A percentile compares a stretch with the other conserved stretches of the same genome.
Evolutionary conservation across 805 yeast species (phyloP).

Genomic region (Ogataea methanolica): DNA sequence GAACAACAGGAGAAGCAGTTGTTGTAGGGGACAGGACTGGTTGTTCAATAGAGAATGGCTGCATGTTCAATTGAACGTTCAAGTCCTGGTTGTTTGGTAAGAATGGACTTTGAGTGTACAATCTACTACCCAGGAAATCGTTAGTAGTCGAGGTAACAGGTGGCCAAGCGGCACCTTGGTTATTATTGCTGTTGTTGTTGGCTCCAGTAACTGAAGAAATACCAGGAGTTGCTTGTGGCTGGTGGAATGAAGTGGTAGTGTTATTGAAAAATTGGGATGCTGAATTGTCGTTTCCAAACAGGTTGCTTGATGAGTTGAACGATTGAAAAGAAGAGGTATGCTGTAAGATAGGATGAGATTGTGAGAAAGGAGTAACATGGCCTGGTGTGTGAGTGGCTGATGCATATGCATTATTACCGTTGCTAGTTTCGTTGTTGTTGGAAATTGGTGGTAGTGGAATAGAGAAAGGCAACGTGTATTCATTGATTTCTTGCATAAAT

Average conservation of each 20-base stretch:
- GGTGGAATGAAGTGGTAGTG: constrained; percentile 3
- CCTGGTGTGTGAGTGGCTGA: not conserved
- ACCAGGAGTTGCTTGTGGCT: constrained; percentile 1
- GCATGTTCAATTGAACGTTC: not conserved
- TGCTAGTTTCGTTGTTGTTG: too few species aligned
- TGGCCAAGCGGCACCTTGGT: too few species aligned
- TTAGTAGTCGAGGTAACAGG: not conserved
- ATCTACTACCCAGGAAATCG: constrained; percentile 6
- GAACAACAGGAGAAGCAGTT: not conserved
- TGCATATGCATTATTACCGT: not conserved
- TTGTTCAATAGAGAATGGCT: not conserved
- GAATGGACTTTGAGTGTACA: constrained; percentile 25
- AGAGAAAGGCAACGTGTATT: constrained; percentile 55
- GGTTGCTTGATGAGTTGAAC: constrained; percentile 6
- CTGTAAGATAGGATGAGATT: constrained; percentile 5
- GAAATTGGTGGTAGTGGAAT: constrained; percentile 43
- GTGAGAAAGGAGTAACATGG: constrained; percentile 5
- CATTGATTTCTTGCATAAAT: constrained; percentile 45
- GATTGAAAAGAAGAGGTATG: constrained; percentile 10
- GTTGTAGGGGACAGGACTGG: not conserved
- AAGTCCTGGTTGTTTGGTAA: constrained; percentile 15
- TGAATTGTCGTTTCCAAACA: constrained; percentile 3
- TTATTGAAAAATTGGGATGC: constrained; percentile 12
- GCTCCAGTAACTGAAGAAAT: too few species aligned
- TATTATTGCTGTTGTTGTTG: too few species aligned